phyloP scores from a whole-genome alignment of 176 grass and related monocot species.

The Ensete ventricosum region DNA sequence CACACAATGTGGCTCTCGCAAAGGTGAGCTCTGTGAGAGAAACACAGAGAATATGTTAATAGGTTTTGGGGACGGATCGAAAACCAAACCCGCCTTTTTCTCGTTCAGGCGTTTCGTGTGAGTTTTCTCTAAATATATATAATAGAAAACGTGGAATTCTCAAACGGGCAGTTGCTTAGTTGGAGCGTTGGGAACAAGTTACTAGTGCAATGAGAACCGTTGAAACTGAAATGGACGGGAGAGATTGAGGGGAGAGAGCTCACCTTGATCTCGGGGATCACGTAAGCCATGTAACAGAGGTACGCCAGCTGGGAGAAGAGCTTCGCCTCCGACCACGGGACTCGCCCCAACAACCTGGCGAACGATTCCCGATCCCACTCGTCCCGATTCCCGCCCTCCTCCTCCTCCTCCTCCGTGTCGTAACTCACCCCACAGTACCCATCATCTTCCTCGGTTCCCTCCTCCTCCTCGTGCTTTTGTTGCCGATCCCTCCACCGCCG shows the following conservation, averaged over 20 bases:
- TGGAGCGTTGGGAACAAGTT: neutral
- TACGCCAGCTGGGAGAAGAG: constrained; percentile 79
- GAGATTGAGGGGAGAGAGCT: constrained; percentile 4
- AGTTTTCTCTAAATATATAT: neutral
- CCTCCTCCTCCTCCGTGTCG: constrained; percentile 28
- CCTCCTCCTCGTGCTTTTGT: constrained; percentile 9
- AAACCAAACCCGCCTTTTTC: no score
- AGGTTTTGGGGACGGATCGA: no score
- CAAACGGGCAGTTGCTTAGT: neutral
- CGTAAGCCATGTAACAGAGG: constrained; percentile 98
- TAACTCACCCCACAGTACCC: constrained; percentile 56
- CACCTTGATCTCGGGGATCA: constrained; percentile 90
- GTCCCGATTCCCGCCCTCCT: neutral
- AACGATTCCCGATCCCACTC: constrained; percentile 76
- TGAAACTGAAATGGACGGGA: constrained; percentile 1
- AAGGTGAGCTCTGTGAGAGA: no score
- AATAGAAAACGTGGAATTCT: neutral
- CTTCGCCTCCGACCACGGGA: constrained; percentile 46
- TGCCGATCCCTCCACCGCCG: constrained; percentile 21
- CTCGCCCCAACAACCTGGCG: constrained; percentile 50
- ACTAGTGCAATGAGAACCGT: neutral
- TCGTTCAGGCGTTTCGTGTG: no score
- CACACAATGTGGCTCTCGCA: no score
- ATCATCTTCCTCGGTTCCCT: constrained; percentile 9
- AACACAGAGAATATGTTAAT: no score